Evolutionary conservation across 2,329 filamentous ascomycete genomes (phyloP).

Genomic region (Botrytis squamosa): DNA sequence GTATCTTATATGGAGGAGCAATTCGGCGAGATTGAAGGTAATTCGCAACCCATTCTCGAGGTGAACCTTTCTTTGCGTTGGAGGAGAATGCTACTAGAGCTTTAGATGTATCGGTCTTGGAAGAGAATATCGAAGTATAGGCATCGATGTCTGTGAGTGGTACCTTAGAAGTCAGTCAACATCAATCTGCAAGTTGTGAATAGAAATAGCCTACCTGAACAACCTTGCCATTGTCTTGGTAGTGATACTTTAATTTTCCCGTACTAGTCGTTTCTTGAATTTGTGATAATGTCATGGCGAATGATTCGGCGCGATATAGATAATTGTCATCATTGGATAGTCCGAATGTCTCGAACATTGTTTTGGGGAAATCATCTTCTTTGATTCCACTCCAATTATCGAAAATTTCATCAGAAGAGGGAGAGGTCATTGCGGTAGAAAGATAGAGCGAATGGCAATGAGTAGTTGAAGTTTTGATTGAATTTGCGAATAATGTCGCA

Average conservation of each 20-base stretch:
- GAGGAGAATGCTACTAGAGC: constrained; percentile 61
- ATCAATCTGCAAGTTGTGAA: background rate
- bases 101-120: constrained; percentile 57
- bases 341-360: constrained; percentile 30
- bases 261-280: constrained; percentile 27
- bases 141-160: constrained; percentile 56
- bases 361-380: constrained; percentile 28
- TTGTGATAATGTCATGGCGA: constrained; percentile 32
- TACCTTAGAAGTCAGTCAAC: constrained; percentile 29
- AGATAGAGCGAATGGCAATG: background rate
- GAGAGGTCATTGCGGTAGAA: background rate
- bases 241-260: constrained; percentile 30
- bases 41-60: constrained; percentile 55
- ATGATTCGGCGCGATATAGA: constrained; percentile 33
- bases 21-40: constrained; percentile 55
- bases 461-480: background rate
- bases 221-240: constrained; percentile 30
- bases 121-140: constrained; percentile 66
- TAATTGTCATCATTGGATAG: constrained; percentile 30
- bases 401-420: constrained; percentile 30
- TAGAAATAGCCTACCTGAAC: constrained; percentile 23
- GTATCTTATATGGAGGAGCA: constrained; percentile 47
- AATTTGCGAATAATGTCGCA: background rate
- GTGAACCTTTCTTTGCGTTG: constrained; percentile 64
- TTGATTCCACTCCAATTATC: constrained; percentile 30